Evolutionary conservation across 2,329 filamentous ascomycete genomes (phyloP), one percentile per base, ranked within the genome.

Genomic region (Basipetospora chlamydospora): DNA sequence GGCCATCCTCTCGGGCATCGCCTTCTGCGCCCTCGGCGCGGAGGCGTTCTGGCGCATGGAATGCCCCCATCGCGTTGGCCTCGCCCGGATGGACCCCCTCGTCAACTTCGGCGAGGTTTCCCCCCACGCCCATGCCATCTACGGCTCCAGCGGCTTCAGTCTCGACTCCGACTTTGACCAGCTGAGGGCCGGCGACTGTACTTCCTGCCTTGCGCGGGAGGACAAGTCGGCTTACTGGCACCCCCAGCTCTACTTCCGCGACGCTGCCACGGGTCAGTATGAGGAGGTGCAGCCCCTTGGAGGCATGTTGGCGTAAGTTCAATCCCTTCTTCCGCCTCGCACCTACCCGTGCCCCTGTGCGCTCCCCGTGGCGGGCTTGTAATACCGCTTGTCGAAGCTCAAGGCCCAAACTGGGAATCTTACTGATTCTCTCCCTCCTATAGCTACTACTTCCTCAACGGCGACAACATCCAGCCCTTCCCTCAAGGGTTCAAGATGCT

Each of bases 221-320:
- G 86, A 94, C 59, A 80, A 77, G 59, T 93, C 84, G n/a, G 77
- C 75, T 22, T 94, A 94, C 61, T 94, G 85, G 83, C 73, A 76
- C 36, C 86, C 86, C 1, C 60, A 71, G 2, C 52, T 93, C 43
- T 87, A 88, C 61, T 94, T 93, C 56, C 57, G 77, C 51, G 71
- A 86, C 49, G 51, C 52, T 5, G 49, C 58, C 10, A 79, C 81
- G 46, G 73, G 79, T 39, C 63, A 74, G 39, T 73, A 73, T 35
- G 70, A 81, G 47, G 55, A 81, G 39, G 82, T 93, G 31, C 57
- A 68, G 1, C 77, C 90, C 53, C 70, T 80, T 35, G 84, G 85
- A 42, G 84, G 86, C 43, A 84, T 92, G 73, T 74, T 92, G 51
- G 80, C 79, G 75, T 88, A 69, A 66, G 80, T 77, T 11, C 11